phyloP scores from a whole-genome alignment of 108 stramenopile genomes.

The Asterionellopsis glacialis region DNA sequence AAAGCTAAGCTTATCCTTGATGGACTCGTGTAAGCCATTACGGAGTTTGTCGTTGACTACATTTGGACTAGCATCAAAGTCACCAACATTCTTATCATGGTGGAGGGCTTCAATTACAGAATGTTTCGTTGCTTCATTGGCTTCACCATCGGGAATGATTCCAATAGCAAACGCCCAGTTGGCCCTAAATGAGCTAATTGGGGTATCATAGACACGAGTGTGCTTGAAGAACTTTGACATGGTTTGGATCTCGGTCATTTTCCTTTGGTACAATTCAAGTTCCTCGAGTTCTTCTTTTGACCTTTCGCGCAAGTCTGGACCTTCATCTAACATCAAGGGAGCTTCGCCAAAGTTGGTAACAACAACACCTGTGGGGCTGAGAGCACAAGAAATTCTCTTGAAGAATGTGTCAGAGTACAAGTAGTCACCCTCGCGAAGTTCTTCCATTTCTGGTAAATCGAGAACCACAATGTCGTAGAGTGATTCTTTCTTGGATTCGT shows the following conservation, averaged over 20 bases:
- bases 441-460: conserved; percentile 42
- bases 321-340: background rate
- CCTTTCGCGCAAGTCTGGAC: background rate
- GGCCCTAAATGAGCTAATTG: background rate
- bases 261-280: background rate
- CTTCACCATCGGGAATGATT: no score
- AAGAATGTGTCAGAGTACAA: conserved; percentile 30
- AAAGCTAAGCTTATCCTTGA: conserved; percentile 32
- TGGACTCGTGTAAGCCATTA: conserved; percentile 27
- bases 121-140: background rate
- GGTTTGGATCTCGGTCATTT: background rate
- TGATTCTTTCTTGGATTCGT: background rate
- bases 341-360: conserved; percentile 38
- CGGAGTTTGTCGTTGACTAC: conserved; percentile 50
- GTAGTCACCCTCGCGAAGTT: conserved; percentile 16
- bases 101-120: no score
- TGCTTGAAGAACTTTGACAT: conserved; percentile 1
- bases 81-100: no score
- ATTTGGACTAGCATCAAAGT: conserved; percentile 18
- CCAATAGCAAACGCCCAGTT: conserved; percentile 3
- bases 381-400: conserved; percentile 2
- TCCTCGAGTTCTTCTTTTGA: background rate
- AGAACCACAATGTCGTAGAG: conserved; percentile 43
- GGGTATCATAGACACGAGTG: background rate
- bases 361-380: conserved; percentile 31